A percentile compares a stretch with the other conserved stretches of the same genome.
Evolutionary conservation across 768 basidiomycete species (phyloP).

Genomic region (Suillus spraguei): DNA sequence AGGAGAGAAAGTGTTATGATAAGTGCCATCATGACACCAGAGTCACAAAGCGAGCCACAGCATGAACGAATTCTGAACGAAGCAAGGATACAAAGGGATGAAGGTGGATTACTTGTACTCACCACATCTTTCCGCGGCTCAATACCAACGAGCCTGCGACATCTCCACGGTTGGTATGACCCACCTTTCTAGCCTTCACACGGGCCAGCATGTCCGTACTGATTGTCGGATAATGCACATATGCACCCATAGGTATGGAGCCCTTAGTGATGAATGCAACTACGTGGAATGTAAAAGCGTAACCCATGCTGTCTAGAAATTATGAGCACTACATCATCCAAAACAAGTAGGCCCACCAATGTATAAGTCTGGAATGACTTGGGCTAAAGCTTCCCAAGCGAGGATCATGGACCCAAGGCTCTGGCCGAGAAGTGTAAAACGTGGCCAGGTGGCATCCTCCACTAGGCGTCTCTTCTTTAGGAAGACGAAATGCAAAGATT

Average conservation of each 20-base stretch:
- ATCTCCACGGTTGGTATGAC: conserved; percentile 65
- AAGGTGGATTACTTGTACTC: conserved; percentile 23
- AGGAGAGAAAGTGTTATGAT: conserved; percentile 6
- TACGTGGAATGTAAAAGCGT: conserved; percentile 89
- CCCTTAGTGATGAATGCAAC: conserved; percentile 57
- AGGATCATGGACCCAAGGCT: conserved; percentile 86
- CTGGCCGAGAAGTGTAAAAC: conserved; percentile 93
- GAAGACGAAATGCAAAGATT: conserved; percentile 79
- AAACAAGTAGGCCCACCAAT: conserved; percentile 59
- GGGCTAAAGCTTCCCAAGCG: conserved; percentile 79
- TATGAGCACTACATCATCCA: background rate
- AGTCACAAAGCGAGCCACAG: background rate
- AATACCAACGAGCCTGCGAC: conserved; percentile 52
- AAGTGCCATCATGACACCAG: background rate
- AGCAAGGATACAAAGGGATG: background rate
- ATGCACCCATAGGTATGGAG: conserved; percentile 78
- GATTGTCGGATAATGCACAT: conserved; percentile 96
- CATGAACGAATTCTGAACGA: background rate
- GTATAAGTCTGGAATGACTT: conserved; percentile 85
- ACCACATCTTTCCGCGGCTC: conserved; percentile 68
- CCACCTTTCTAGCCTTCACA: conserved; percentile 59
- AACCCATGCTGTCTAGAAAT: conserved; percentile 91
- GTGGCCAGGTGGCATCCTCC: conserved; percentile 81
- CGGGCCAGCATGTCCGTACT: conserved; percentile 91
- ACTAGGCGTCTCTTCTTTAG: conserved; percentile 69